These are phyloP conservation scores for Neocatenulostroma microsporum DNA, from an alignment of 2,329 filamentous ascomycete species.

Conservation along the genomic window DNA sequence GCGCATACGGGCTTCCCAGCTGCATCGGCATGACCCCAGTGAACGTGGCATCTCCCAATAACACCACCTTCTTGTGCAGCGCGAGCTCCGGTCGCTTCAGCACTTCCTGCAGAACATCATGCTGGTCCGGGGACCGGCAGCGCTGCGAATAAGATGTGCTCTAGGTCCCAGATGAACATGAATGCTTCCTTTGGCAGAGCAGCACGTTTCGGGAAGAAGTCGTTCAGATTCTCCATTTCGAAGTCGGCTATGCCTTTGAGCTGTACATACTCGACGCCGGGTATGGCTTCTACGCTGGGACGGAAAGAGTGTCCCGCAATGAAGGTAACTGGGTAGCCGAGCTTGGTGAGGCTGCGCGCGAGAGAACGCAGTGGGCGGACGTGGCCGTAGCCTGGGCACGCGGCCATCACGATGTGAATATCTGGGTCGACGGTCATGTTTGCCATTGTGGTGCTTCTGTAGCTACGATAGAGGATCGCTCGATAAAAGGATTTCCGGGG, in stretches of 20 bases:
- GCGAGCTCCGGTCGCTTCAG: constrained; percentile 2
- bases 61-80: constrained; percentile 1
- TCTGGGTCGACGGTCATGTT: constrained; percentile 2
- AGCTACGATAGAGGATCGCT: no score
- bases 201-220: constrained; percentile 14
- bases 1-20: constrained; percentile 3
- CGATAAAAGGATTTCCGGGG: no score
- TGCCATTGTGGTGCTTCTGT: no score
- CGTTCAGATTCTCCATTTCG: constrained; percentile 23
- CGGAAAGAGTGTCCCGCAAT: constrained; percentile 34
- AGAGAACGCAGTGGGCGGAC: constrained; percentile 25
- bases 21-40: constrained; percentile 26
- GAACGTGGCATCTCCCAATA: constrained; percentile 9
- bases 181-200: constrained; percentile 16
- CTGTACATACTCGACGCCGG: constrained; percentile 33
- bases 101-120: constrained; percentile 6
- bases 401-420: constrained; percentile 21
- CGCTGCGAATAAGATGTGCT: constrained; percentile 1
- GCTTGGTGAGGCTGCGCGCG: constrained; percentile 31
- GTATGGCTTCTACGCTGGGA: constrained; percentile 27
- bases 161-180: constrained; percentile 8
- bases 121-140: constrained; percentile 1
- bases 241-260: constrained; percentile 16
- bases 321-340: constrained; percentile 39
- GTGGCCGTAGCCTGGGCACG: constrained; percentile 19